Evolutionary conservation across 2,329 filamentous ascomycete species (phyloP), one percentile per base, ranked within the genome.

Genomic region (Bipolaris zeicola): DNA sequence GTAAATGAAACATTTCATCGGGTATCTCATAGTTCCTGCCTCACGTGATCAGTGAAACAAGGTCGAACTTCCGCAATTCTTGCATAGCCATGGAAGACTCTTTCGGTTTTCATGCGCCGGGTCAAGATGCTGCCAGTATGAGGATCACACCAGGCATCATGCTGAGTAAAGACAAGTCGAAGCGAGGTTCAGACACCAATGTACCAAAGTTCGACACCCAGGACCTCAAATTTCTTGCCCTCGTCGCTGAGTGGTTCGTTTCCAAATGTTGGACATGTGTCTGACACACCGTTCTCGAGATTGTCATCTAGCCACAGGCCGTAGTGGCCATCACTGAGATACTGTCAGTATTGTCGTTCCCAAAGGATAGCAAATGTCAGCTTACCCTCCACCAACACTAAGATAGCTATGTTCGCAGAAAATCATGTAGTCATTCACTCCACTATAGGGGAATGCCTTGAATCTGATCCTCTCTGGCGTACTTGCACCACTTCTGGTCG

Each of bases 371-470:
- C 8, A 4, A 22, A 24, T 10, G 5, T 18, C 50, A 16, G 42
- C 81, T 77, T 68, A 87, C 78, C 85, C 91, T 52, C 92, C 94
- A 10, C 95, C 95, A 18, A 98, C 83, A 69, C 90, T 95, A 41
- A 99, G 77, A 73, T 90, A 98, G 22, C 88, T 85, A 3, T 86
- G 82, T 77, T 98, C 92, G 77, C 94, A 98, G 69, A 96, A 90
- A 65, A 98, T 95, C 80, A 94, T 92, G 74, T 96, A 99, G 76
- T 98, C 95, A 75, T 99, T 98, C 38, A 96, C 85, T 5, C 95
- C 95, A 54, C 90, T 96, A 72, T 97, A 98, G 0, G 94, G 93
- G 69, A 98, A 99, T 0, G 94, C 94, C 78, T 96, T 97, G 83
- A 99, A 99, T 18, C 95, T 87, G 65, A 98, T 91, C 24, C 87